A percentile compares a stretch with the other conserved stretches of the same genome.
phyloP scores from a whole-genome alignment of 2,329 filamentous ascomycete species.

The Fusarium sp. region DNA sequence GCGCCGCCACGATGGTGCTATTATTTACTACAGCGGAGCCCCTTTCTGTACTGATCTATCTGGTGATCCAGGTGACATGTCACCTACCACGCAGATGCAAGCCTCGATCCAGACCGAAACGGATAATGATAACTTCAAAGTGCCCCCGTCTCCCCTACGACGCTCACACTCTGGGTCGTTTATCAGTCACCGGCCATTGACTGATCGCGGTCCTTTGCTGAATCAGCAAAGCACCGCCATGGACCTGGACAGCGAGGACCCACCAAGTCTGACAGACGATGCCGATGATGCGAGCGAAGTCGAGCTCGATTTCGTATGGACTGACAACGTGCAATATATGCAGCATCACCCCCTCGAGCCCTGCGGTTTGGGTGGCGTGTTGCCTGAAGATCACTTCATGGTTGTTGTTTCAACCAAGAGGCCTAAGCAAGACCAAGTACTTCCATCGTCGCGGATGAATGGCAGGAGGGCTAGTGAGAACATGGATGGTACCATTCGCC shows the following conservation, averaged over 20 bases:
- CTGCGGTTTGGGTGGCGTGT: constrained; percentile 66
- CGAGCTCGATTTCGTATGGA: constrained; percentile 59
- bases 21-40: constrained; percentile 85
- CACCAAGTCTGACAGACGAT: constrained; percentile 49
- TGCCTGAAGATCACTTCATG: constrained; percentile 71
- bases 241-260: constrained; percentile 43
- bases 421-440: constrained; percentile 44
- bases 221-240: constrained; percentile 36
- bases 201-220: constrained; percentile 46
- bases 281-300: constrained; percentile 51
- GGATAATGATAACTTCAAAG: constrained; percentile 22
- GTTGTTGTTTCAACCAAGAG: constrained; percentile 63
- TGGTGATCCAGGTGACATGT: constrained; percentile 65
- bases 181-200: constrained; percentile 60
- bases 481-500: constrained; percentile 53
- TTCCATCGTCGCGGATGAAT: not conserved
- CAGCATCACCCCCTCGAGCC: constrained; percentile 58
- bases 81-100: constrained; percentile 59
- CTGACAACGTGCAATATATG: constrained; percentile 52
- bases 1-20: constrained; percentile 72
- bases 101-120: constrained; percentile 54
- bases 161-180: constrained; percentile 63
- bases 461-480: constrained; percentile 42
- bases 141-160: constrained; percentile 43
- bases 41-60: constrained; percentile 84